Evolutionary conservation across 805 yeast species (phyloP).

Genomic region (Saccharomycopsis sp.): DNA sequence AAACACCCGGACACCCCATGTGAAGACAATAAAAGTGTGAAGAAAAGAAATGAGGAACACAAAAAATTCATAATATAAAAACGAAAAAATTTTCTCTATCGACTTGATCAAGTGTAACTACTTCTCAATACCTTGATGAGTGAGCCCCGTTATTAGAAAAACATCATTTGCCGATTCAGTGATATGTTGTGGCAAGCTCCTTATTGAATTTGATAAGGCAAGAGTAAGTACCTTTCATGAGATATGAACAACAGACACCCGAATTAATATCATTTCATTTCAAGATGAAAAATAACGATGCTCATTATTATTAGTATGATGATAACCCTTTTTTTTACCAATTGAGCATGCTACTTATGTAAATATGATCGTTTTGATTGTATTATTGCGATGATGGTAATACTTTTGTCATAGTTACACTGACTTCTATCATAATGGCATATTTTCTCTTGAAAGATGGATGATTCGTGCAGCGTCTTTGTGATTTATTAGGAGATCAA

Average conservation of each 20-base stretch:
- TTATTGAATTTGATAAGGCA: background rate
- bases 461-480: background rate
- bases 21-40: background rate
- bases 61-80: background rate
- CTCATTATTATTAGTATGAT: conserved; percentile 23
- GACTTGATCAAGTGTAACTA: too few species aligned
- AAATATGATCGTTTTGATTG: conserved; percentile 31
- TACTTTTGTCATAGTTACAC: conserved; percentile 82
- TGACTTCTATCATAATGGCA: conserved; percentile 33
- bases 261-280: too few species aligned
- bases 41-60: background rate
- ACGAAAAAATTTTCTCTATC: background rate
- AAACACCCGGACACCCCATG: background rate
- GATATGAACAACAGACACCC: too few species aligned
- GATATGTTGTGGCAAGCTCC: background rate
- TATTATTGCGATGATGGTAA: conserved; percentile 60
- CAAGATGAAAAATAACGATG: conserved; percentile 2
- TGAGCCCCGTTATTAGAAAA: background rate
- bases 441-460: background rate
- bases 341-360: conserved; percentile 26
- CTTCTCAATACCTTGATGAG: too few species aligned
- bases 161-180: background rate
- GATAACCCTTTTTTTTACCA: conserved; percentile 29
- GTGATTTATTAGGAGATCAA: background rate
- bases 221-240: background rate